phyloP scores from a whole-genome alignment of 2,329 filamentous ascomycete species.

The Beauveria australis region DNA sequence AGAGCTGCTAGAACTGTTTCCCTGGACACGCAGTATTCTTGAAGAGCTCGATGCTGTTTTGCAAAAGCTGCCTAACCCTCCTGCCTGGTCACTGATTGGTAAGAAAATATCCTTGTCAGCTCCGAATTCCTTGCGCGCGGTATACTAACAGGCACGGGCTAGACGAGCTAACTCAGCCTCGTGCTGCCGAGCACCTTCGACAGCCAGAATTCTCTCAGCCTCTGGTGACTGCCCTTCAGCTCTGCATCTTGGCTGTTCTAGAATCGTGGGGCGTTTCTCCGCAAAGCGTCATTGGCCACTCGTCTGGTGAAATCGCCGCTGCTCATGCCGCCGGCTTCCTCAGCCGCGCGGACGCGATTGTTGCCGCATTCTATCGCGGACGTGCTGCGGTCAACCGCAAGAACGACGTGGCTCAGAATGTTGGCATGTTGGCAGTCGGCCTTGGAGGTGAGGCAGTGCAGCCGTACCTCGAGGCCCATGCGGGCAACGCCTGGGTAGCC shows the following conservation, averaged over 20 bases:
- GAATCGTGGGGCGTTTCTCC: constrained; percentile 22
- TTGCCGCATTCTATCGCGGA: constrained; percentile 23
- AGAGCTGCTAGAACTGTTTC: constrained; percentile 12
- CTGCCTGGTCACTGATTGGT: constrained; percentile 9
- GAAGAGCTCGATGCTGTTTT: constrained; percentile 11
- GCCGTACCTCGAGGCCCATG: not conserved
- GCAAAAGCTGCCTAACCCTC: not conserved
- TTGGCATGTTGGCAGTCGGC: constrained; percentile 33
- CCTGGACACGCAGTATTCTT: constrained; percentile 10
- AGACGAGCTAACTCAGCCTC: constrained; percentile 6
- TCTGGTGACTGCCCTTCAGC: constrained; percentile 33
- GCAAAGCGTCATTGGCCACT: constrained; percentile 27
- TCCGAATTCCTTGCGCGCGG: accelerated
- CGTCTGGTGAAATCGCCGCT: constrained; percentile 31
- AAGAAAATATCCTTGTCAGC: not conserved
- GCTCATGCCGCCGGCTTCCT: constrained; percentile 22
- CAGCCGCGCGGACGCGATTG: constrained; percentile 19
- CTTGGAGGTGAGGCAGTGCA: not conserved
- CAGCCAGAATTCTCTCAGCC: constrained; percentile 29
- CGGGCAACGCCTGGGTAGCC: not conserved
- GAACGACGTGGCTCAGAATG: constrained; percentile 21
- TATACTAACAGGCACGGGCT: not conserved
- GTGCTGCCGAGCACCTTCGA: not conserved
- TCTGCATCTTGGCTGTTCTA: constrained; percentile 32
- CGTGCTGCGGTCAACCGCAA: constrained; percentile 2